Conservation (phyloP, 257 asterid species). For the Solanum pimpinellifolium region DNA sequence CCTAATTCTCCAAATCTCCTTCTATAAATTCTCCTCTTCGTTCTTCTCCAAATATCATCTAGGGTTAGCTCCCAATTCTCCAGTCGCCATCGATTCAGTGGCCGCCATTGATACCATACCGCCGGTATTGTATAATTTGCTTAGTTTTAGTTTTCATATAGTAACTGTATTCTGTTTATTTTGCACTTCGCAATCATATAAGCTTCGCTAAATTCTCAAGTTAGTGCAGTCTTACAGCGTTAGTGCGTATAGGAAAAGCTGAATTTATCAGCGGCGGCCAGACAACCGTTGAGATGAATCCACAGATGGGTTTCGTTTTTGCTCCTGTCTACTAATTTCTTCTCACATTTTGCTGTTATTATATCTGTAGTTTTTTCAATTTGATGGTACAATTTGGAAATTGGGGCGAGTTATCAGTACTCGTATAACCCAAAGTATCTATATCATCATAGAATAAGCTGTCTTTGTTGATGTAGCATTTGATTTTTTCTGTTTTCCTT, state of each 20-base stretch:
- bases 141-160: background rate
- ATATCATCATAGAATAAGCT: constrained; percentile 10
- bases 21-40: background rate
- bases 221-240: background rate
- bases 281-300: constrained; percentile 22
- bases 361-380: background rate
- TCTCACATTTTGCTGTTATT: background rate
- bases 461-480: background rate
- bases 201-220: background rate
- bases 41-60: background rate
- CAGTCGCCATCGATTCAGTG: accelerated
- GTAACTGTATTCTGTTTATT: background rate
- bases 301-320: constrained; percentile 1
- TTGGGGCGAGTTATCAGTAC: constrained; percentile 10
- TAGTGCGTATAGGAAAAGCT: constrained; percentile 3
- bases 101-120: background rate
- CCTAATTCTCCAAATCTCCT: background rate
- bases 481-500: background rate
- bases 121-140: background rate
- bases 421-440: background rate
- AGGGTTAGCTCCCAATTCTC: background rate
- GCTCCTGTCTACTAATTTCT: constrained; percentile 14
- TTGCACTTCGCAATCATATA: background rate
- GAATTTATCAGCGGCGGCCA: constrained; percentile 18
- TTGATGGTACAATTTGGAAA: background rate